These are phyloP conservation scores for Suillus brevipes DNA, from an alignment of 768 basidiomycete species.

Conservation along the genomic window DNA sequence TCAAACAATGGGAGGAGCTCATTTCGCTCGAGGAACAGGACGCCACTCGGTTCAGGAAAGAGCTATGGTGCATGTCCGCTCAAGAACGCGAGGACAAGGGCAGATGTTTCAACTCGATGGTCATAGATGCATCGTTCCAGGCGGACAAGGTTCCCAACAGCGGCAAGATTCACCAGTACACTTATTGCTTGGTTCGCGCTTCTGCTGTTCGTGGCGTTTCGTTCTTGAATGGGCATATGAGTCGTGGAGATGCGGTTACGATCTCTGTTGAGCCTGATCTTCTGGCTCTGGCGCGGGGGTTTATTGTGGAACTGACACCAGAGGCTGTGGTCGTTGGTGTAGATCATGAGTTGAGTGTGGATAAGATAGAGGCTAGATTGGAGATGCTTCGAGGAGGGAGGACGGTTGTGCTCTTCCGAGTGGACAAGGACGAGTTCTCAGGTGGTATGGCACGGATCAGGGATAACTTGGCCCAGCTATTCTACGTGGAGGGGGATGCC, in stretches of 20 bases:
- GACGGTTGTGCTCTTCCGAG: constrained; percentile 56
- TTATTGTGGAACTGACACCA: constrained; percentile 70
- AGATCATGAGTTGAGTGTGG: constrained; percentile 70
- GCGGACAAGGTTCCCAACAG: constrained; percentile 25
- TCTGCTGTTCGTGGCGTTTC: constrained; percentile 26
- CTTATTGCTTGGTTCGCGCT: constrained; percentile 67
- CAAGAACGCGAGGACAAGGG: constrained; percentile 77
- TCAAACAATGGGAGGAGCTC: constrained; percentile 87
- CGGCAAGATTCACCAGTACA: constrained; percentile 73
- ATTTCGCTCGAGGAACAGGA: constrained; percentile 88
- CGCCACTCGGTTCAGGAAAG: constrained; percentile 77
- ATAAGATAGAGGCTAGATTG: constrained; percentile 45
- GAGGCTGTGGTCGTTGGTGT: constrained; percentile 72
- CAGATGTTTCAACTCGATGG: constrained; percentile 83
- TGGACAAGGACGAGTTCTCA: constrained; percentile 92
- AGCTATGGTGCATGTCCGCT: constrained; percentile 91
- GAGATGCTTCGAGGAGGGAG: constrained; percentile 23
- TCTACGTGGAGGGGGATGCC: constrained; percentile 75
- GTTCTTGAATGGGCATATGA: constrained; percentile 78
- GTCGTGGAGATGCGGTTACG: constrained; percentile 77
- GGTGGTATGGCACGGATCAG: constrained; percentile 87
- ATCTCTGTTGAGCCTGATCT: constrained; percentile 86
- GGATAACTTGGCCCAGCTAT: constrained; percentile 86
- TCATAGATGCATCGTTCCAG: constrained; percentile 49
- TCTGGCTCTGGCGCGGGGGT: constrained; percentile 83